Percentiles rank a stretch among this genome's conserved stretches.
Evolutionary conservation across 352 stramenopile genomes (phyloP).

Genomic region (Phytophthora sp.): DNA sequence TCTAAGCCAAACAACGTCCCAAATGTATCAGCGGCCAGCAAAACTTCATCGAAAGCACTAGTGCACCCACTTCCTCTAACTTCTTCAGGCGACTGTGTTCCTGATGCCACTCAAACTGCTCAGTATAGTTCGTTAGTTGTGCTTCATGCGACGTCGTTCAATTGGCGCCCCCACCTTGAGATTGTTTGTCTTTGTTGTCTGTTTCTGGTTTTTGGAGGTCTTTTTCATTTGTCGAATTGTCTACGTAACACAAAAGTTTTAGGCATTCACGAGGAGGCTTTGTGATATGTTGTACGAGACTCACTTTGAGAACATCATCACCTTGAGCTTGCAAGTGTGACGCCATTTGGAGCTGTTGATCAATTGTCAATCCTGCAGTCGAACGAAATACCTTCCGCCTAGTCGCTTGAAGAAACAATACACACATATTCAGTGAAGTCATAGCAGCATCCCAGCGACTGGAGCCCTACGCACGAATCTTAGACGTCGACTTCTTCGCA

Average conservation of each 20-base stretch:
- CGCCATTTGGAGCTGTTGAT: constrained; percentile 68
- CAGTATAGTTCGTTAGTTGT: background rate
- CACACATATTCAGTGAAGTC: constrained; percentile 3
- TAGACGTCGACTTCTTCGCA: constrained; percentile 2
- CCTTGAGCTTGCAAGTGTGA: constrained; percentile 54
- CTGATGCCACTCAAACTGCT: constrained; percentile 73
- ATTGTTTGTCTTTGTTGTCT: constrained; percentile 56
- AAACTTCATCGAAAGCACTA: background rate
- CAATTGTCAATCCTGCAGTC: constrained; percentile 65
- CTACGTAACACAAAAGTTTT: constrained; percentile 27
- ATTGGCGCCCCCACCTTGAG: constrained; percentile 50
- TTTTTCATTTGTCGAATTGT: constrained; percentile 76
- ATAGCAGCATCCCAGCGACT: background rate
- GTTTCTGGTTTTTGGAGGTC: constrained; percentile 62
- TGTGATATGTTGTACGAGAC: too few species aligned
- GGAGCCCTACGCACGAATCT: constrained; percentile 7
- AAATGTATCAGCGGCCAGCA: background rate
- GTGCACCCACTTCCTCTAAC: constrained; percentile 55
- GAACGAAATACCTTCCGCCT: constrained; percentile 64
- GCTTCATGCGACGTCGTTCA: background rate
- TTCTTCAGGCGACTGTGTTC: constrained; percentile 68
- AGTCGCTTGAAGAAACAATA: constrained; percentile 9
- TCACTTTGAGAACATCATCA: constrained; percentile 66
- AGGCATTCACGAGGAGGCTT: too few species aligned
- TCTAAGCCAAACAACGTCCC: constrained; percentile 31